phyloP scores from a whole-genome alignment of 345 rosid genomes.

The Noccaea caerulescens region DNA sequence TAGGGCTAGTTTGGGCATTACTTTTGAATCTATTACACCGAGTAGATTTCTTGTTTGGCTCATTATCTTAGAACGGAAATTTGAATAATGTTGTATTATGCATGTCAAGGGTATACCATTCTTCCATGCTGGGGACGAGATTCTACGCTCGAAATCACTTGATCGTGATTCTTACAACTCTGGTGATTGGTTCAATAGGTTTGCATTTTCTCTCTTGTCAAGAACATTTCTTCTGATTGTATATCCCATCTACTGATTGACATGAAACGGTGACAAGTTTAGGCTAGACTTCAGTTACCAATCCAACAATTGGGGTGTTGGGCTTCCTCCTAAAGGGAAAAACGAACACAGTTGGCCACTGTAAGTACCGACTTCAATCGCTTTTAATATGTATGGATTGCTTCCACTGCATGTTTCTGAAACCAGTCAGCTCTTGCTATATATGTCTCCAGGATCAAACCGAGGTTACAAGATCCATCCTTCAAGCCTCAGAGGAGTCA shows the following conservation, averaged over 20 bases:
- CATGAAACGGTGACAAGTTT: constrained; percentile 32
- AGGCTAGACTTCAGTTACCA: constrained; percentile 86
- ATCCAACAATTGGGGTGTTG: constrained; percentile 91
- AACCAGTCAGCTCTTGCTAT: constrained; percentile 6
- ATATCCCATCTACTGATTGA: not conserved
- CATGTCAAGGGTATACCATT: constrained; percentile 83
- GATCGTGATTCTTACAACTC: constrained; percentile 98
- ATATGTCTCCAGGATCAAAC: constrained; percentile 64
- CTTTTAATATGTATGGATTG: constrained; percentile 10
- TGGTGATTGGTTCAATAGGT: constrained; percentile 99
- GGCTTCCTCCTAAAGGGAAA: constrained; percentile 91
- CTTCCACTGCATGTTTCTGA: constrained; percentile 11
- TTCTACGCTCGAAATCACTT: constrained; percentile 92
- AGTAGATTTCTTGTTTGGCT: constrained; percentile 8
- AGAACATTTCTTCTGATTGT: constrained; percentile 4
- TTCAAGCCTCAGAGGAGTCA: constrained; percentile 80
- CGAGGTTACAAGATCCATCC: constrained; percentile 81
- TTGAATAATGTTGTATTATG: constrained; percentile 1
- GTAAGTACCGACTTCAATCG: constrained; percentile 52
- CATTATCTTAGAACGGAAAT: constrained; percentile 2
- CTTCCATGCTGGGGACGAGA: constrained; percentile 93
- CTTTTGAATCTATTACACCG: not conserved
- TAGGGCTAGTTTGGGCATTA: constrained; percentile 4
- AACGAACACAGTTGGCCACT: constrained; percentile 80
- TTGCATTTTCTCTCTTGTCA: constrained; percentile 24